Evolutionary conservation across 331 rosid genomes (phyloP).

Genomic region (Pyrus hybrid): DNA sequence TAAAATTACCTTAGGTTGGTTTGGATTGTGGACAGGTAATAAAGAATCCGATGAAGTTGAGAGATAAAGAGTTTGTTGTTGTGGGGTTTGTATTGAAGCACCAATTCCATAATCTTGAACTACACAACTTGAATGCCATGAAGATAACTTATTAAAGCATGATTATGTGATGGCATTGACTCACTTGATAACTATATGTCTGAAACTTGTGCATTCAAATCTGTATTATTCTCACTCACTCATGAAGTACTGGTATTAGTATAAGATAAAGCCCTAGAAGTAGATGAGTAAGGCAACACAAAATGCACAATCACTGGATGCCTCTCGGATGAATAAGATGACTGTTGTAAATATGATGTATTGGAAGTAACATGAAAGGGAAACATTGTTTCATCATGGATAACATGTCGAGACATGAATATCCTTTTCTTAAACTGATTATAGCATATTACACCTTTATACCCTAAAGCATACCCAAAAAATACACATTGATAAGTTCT

Average conservation of each 20-base stretch:
- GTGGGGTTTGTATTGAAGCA: too few species aligned
- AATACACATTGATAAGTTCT: not conserved
- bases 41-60: too few species aligned
- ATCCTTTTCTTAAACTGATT: not conserved
- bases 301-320: not conserved
- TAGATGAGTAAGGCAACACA: not conserved
- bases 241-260: too few species aligned
- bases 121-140: not conserved
- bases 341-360: rapidly evolving
- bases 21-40: not conserved
- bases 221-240: too few species aligned
- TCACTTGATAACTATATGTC: too few species aligned
- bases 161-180: not conserved
- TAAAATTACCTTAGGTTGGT: not conserved
- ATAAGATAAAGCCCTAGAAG: not conserved
- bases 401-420: not conserved
- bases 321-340: too few species aligned
- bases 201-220: too few species aligned
- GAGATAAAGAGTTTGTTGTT: too few species aligned
- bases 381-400: not conserved
- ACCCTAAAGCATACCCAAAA: too few species aligned
- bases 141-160: not conserved
- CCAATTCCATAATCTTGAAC: not conserved
- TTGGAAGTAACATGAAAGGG: not conserved
- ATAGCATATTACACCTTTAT: not conserved